Percentiles rank a stretch among this genome's conserved stretches.
These are phyloP conservation scores for Komagataella pseudopastoris DNA, from an alignment of 805 yeast genomes.

Conservation along the genomic window DNA sequence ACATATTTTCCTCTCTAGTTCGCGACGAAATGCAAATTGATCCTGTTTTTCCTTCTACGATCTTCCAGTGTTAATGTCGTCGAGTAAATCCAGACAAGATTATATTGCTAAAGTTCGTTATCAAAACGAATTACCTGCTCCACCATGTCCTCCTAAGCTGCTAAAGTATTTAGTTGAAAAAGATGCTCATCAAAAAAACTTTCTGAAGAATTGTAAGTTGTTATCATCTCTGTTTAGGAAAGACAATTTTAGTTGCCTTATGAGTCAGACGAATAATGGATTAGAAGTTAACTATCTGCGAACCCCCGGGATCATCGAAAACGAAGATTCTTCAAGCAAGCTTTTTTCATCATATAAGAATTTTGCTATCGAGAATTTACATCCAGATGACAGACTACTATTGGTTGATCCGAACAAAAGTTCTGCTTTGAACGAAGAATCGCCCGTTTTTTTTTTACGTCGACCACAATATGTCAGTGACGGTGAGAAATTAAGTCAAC, in stretches of 20 bases:
- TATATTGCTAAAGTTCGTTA: slow-evolving; percentile 75
- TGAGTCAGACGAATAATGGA: slow-evolving; percentile 55
- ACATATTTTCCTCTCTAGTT: neutral
- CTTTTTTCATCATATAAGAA: slow-evolving; percentile 11
- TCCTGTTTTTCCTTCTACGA: neutral
- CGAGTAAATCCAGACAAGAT: slow-evolving; percentile 36
- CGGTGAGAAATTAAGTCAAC: slow-evolving; percentile 15
- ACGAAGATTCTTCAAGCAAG: slow-evolving; percentile 26
- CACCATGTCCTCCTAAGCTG: slow-evolving; percentile 82
- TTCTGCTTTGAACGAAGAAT: slow-evolving; percentile 24
- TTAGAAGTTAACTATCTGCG: slow-evolving; percentile 63
- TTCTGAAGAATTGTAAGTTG: slow-evolving; percentile 36
- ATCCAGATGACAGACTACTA: slow-evolving; percentile 64
- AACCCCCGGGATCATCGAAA: slow-evolving; percentile 55
- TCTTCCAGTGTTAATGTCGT: slow-evolving; percentile 1
- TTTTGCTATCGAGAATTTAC: slow-evolving; percentile 28
- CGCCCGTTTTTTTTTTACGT: slow-evolving; percentile 50
- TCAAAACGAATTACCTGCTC: slow-evolving; percentile 83
- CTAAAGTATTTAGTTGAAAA: slow-evolving; percentile 37
- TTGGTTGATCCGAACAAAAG: slow-evolving; percentile 63
- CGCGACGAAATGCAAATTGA: neutral
- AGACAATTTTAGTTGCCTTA: slow-evolving; percentile 52
- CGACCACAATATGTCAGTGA: slow-evolving; percentile 86
- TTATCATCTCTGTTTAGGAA: slow-evolving; percentile 62
- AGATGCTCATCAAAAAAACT: slow-evolving; percentile 17